Conservation (phyloP, 1,284 basidiomycete species). For the Mycosarcoma maydis region DNA sequence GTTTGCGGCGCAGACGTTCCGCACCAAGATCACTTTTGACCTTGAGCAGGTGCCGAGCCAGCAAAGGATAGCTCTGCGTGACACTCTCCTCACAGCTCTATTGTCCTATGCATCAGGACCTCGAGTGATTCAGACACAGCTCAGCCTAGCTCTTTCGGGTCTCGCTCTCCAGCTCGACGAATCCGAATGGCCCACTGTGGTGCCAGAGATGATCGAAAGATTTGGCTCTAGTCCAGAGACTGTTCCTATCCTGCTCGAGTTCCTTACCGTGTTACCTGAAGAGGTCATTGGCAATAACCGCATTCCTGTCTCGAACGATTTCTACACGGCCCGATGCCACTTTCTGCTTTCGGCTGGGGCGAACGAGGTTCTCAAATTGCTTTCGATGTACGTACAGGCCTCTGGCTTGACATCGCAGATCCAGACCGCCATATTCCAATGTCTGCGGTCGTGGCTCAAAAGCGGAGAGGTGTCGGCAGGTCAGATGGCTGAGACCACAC, state of each 20-base stretch:
- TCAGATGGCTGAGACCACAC: constrained; percentile 78
- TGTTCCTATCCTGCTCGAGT: constrained; percentile 86
- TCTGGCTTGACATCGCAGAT: constrained; percentile 82
- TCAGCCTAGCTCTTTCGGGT: constrained; percentile 88
- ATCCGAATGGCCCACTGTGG: constrained; percentile 78
- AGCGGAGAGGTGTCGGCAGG: constrained; percentile 82
- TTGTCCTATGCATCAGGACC: constrained; percentile 77
- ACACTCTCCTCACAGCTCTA: constrained; percentile 85
- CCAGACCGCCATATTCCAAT: constrained; percentile 87
- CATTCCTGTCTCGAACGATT: constrained; percentile 88
- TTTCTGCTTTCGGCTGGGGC: constrained; percentile 72
- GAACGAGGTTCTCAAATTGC: constrained; percentile 78
- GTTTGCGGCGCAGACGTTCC: constrained; percentile 96
- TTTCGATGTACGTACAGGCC: constrained; percentile 90
- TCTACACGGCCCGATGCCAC: constrained; percentile 69
- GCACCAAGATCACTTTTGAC: constrained; percentile 95
- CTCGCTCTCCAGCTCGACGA: constrained; percentile 88
- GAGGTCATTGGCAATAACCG: constrained; percentile 85
- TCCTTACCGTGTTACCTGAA: constrained; percentile 90
- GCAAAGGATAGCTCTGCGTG: constrained; percentile 80
- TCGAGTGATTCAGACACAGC: constrained; percentile 84
- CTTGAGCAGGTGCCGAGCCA: constrained; percentile 82
- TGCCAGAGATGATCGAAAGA: constrained; percentile 82
- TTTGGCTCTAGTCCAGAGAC: constrained; percentile 86
- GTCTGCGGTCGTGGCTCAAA: constrained; percentile 85